These are phyloP conservation scores for Penicillium macrosclerotiorum DNA, from an alignment of 495 filamentous ascomycete species.

Conservation along the genomic window DNA sequence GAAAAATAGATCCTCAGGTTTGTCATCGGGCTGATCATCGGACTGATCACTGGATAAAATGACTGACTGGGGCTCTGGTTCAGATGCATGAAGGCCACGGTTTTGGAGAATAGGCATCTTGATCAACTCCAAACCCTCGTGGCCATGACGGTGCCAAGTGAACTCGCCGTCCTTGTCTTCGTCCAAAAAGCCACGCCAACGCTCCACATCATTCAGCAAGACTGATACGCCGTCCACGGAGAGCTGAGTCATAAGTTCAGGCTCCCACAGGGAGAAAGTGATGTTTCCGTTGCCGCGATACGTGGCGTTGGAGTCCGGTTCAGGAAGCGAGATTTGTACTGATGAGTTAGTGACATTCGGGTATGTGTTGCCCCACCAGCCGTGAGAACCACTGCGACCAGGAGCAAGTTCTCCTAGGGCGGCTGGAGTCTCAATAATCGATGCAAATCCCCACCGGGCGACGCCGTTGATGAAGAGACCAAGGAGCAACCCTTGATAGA, in stretches of 20 bases:
- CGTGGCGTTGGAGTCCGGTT: constrained; percentile 18
- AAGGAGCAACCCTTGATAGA: constrained; percentile 85
- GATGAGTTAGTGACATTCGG: constrained; percentile 54
- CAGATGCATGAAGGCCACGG: constrained; percentile 12
- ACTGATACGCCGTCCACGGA: constrained; percentile 86
- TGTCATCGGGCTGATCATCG: constrained; percentile 34
- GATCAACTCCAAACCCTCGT: constrained; percentile 37
- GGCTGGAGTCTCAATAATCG: constrained; percentile 78
- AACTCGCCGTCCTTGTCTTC: constrained; percentile 45
- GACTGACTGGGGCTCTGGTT: constrained; percentile 19
- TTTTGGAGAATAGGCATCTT: constrained; percentile 14
- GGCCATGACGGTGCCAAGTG: constrained; percentile 47
- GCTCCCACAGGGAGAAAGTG: constrained; percentile 55
- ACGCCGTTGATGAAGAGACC: constrained; percentile 91
- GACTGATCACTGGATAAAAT: constrained; percentile 38
- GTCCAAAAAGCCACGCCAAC: constrained; percentile 63
- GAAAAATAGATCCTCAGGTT: constrained; percentile 69
- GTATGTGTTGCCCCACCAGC: constrained; percentile 64
- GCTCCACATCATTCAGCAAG: constrained; percentile 91
- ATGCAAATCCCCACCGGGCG: constrained; percentile 90
- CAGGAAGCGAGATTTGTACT: constrained; percentile 53
- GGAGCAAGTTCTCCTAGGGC: constrained; percentile 52
- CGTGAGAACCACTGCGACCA: constrained; percentile 29
- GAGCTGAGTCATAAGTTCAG: constrained; percentile 50
- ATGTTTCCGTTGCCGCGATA: constrained; percentile 50